These are phyloP conservation scores for Obelidium mucronatum DNA, from an alignment of 192 early-diverging fungal genomes.

Conservation along the genomic window DNA sequence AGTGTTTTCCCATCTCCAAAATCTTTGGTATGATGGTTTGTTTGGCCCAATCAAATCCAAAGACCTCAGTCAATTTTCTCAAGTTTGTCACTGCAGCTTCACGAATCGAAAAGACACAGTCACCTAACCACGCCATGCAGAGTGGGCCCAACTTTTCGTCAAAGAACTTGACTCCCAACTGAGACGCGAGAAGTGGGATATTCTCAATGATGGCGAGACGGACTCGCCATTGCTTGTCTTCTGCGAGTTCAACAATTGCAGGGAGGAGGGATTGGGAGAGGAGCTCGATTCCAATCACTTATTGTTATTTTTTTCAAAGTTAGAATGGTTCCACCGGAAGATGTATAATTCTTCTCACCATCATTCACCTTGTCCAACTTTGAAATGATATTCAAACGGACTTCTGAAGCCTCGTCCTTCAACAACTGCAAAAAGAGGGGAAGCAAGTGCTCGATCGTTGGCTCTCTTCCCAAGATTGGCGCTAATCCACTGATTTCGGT, in stretches of 20 bases:
- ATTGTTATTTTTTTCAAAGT: constrained; percentile 5
- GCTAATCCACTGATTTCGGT: constrained; percentile 96
- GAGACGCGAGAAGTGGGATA: constrained; percentile 94
- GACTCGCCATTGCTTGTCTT: constrained; percentile 99
- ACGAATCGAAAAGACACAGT: constrained; percentile 95
- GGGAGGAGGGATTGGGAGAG: constrained; percentile 96
- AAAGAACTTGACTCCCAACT: constrained; percentile 96
- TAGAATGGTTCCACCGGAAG: too few species aligned
- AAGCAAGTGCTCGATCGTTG: constrained; percentile 91
- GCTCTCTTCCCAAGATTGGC: constrained; percentile 93
- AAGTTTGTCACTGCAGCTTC: constrained; percentile 97
- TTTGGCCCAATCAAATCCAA: constrained; percentile 99
- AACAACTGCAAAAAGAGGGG: constrained; percentile 96
- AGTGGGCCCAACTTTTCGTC: constrained; percentile 93
- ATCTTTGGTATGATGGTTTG: constrained; percentile 94
- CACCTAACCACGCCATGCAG: constrained; percentile 99
- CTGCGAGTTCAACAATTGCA: constrained; percentile 97
- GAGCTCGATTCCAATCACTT: constrained; percentile 92
- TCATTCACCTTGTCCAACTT: constrained; percentile 96
- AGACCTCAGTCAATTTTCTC: constrained; percentile 94
- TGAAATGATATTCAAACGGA: constrained; percentile 98
- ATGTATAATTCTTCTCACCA: constrained; percentile 54
- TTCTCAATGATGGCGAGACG: constrained; percentile 99
- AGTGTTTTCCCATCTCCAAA: constrained; percentile 84
- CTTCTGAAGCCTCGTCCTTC: constrained; percentile 97